Evolutionary conservation across 805 yeast genomes (phyloP), one percentile per base, ranked within the genome.

Genomic region (Saccharomycopsis guyanensis): DNA sequence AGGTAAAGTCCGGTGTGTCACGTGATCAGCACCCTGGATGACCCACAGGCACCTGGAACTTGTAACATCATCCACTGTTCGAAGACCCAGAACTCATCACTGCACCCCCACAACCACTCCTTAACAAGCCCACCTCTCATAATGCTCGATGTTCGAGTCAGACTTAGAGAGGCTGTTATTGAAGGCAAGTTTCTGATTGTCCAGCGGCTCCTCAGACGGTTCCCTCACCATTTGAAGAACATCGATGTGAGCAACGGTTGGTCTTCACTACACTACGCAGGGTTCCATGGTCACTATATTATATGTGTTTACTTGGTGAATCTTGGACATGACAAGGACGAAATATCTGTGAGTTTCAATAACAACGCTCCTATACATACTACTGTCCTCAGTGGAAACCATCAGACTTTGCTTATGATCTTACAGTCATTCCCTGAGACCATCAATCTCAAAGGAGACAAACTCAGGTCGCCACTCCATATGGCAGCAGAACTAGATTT

Each of bases 211-310:
- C 61, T 86, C n/a, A 68, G 72, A 44, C 69, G 87, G 33, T 81
- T 71, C 53, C 93, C 94, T 0, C 80, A 77, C 27, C 67, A 85
- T 34, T 60, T 86, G 52, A 80, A 78, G 50, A 82, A 85, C 57
- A 68, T 78, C 20, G 84, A 87, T 57, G 75, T 87, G 3, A 25
- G 58, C 19, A 78, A 80, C 57, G 96, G 96, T 1, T 86, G 95
- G 95, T 71, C 84, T 13, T 80, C 83, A 33, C 66, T 86, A 40
- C 96, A 86, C 60, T 85, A 86, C 61, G 88, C 95, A 0, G 78
- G 91, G 3, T 82, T 59, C 56, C 65, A 82, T 56, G 93, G 94
- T 37, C 72, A 81, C 51, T 81, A 80, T 55, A 71, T 82, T 45
- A 71, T 85, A 12, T 82, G 88, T 60, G 82, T 70, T 27, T 69